Evolutionary conservation across 2,329 filamentous ascomycete genomes (phyloP).

Genomic region (Claviceps capensis): DNA sequence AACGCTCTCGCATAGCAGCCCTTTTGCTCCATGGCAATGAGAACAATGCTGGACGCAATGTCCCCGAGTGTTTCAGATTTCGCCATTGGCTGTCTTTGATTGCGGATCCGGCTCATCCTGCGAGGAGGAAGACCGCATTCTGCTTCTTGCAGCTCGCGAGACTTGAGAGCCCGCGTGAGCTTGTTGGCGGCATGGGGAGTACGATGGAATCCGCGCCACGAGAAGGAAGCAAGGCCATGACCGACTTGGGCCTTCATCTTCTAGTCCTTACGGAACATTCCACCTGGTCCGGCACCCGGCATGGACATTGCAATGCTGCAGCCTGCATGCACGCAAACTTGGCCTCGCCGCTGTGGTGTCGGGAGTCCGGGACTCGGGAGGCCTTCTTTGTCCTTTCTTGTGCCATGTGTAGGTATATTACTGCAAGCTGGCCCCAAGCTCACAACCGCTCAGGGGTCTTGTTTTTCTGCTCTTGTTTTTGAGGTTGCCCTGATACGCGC

Average conservation of each 20-base stretch:
- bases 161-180: neutral
- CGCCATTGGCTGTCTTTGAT: neutral
- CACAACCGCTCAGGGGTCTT: neutral
- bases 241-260: neutral
- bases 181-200: neutral
- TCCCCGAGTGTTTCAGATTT: neutral
- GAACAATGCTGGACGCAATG: neutral
- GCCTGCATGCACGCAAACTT: neutral
- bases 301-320: neutral
- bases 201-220: neutral
- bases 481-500: neutral
- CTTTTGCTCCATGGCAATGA: neutral
- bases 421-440: neutral
- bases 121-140: neutral
- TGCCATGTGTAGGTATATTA: neutral
- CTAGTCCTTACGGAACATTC: neutral
- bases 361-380: neutral
- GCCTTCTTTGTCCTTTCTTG: neutral
- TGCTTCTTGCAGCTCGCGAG: neutral
- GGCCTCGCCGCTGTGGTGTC: neutral
- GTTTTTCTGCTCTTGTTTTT: neutral
- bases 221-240: neutral
- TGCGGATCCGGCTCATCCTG: neutral
- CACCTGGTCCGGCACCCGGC: neutral
- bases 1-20: no score